Base-by-base conservation (phyloP, 2,329 filamentous ascomycete genomes). In the Basipetospora chlamydospora region DNA sequence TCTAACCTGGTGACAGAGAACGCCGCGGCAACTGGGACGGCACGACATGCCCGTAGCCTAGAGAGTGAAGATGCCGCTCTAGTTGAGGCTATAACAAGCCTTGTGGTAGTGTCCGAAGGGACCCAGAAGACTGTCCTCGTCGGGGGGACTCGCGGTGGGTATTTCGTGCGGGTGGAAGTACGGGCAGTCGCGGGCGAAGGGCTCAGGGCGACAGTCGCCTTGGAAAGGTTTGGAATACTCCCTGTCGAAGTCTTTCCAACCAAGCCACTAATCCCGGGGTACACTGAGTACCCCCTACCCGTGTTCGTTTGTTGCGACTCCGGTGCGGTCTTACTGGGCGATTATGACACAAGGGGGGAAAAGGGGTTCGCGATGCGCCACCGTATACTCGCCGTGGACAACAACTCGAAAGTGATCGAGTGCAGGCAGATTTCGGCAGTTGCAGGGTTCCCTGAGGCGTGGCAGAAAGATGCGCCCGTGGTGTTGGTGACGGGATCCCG, bases 131-230 rank as follows among this genome's bases (percentile, higher is more conserved):
- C 51, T 1, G 47, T 56, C 11, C 35, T 72, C 2, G 46, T 63
- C 4, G 46, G 60, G 7, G 70, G 70, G 7, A 71, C 66, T 18
- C 60, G 67, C 36, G 65, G 64, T 39, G 71, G 71, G 2, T 59
- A 68, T 25, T 48, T 73, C 2, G 48, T 69, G 20, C 66, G 57
- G 0, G 37, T 68, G 18, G 45, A 45, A 12, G 28, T 54, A n/a
- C n/a, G n/a, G 5, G 44, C 42, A 4, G 40, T 38, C 16, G 29
- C 46, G 6, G 37, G 40, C 3, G 39, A 44, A 1, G 42, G 44
- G 1, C 42, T 51, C 5, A 39, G 49, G 11, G 42, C 52, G 18
- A 41, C 42, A 4, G 51, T 59, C 13, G 44, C 39, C 7, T 37
- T 46, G 6, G 53, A 61, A 36, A 53, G 48, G 7, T 38, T 64